Evolutionary conservation across 2,329 filamentous ascomycete species (phyloP), one percentile per base, ranked within the genome.

Genomic region (Mariannaea elegans): DNA sequence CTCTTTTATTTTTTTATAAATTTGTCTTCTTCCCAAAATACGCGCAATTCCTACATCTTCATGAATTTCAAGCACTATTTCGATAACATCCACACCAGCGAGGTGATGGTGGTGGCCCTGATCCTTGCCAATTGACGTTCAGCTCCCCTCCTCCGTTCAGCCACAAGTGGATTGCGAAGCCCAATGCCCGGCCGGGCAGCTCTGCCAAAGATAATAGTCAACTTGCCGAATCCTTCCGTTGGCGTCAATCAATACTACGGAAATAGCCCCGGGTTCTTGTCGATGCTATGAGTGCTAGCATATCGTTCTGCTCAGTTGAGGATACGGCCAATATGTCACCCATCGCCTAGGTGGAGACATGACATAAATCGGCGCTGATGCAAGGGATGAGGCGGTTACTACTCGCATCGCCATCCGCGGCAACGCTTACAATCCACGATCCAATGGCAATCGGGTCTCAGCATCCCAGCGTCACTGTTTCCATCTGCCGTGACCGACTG

Each of bases 391-490:
- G 14, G 24, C n/a, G 13, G 27, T 18, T 13, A 44, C 29, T 38
- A 31, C 16, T 29, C 41, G 18, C 39, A 34, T 51, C 59, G 59
- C 59, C 45, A 58, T 53, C 38, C 36, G 59, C 59, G 59, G 59
- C 31, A 54, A 55, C 41, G 31, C 32, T 38, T 44, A 54, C 54
- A 59, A 58, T 50, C 56, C 12, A 21, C 36, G 34, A 12, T 38
- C 34, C 31, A 61, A 57, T 57, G 24, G 44, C 38, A 38, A 36
- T 14, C 31, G n/a, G 10, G 53, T 27, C 16, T 44, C 34, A 13
- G 23, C 42, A 38, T 39, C 42, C 41, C 49, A 27, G 46, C 51
- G 42, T 23, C 24, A 18, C 52, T 50, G 46, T 27, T 46, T 39
- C 38, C 38, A 45, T 47, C 16, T 21, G 23, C 56, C 51, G 44